Base-by-base conservation (phyloP, 2,329 filamentous ascomycete species). In the Nannizziopsis arthrosporioides region DNA sequence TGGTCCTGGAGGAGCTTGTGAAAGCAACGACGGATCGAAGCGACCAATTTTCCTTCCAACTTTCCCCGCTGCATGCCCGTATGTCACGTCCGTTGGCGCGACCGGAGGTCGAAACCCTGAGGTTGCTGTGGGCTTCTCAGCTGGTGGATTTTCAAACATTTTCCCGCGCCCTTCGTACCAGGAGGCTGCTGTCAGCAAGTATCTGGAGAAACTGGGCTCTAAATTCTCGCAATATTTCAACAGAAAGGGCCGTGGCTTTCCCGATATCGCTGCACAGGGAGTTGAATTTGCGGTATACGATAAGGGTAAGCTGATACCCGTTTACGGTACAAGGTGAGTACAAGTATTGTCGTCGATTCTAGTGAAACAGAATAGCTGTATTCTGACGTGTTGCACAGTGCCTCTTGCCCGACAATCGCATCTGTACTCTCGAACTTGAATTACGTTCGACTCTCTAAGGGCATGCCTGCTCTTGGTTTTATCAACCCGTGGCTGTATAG, bases 371-470 rank as follows among this genome's bases (percentile, higher is more conserved):
- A 36, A 5, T 2, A 27, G 7, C 7, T 4, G 22, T 7, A 3
- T 4, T 27, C 22, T 27, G 22, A 27, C 22, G 22, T 7, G 22
- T 27, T 7, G 22, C 7, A 27, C 22, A 68, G 66, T 58, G 80
- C 81, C 0, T 74, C 81, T 2, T 67, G 77, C 0, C 83, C 83
- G 0, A 68, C 79, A 0, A 74, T 82, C 43, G 80, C 81, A 0
- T 73, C 73, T 11, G 72, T 86, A 53, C 66, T 86, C 42, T 72
- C 76, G 0, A 70, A 84, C 34, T 62, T 86, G 44, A 85, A 85
- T 58, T 77, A 80, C 51, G 73, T 76, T 17, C 70, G 80, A 30
- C 63, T 83, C 42, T 66, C 72, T 12, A 65, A 67, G n/a, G 75
- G 76, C 1, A 72, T 73, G 58, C 60, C 72, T 5, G 57, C 67